Evolutionary conservation across 306 rosid species (phyloP).

Genomic region (Cajanus cajan): DNA sequence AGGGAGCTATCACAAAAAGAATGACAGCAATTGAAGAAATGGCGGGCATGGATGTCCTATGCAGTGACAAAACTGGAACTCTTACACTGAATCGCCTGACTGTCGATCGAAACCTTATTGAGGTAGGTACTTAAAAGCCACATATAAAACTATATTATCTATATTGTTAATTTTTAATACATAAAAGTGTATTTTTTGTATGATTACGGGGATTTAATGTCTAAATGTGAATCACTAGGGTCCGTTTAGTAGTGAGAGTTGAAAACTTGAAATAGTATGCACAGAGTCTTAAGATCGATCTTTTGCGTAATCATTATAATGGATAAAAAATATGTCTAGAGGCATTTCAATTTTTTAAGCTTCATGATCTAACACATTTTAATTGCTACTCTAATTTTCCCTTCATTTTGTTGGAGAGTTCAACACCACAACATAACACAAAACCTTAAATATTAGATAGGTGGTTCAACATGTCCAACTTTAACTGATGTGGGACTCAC

Average conservation of each 20-base stretch:
- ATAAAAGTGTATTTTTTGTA: not conserved
- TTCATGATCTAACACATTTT: not conserved
- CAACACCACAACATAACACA: too few relatives aligned
- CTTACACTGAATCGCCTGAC: constrained; percentile 81
- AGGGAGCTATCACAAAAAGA: constrained; percentile 93
- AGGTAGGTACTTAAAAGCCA: constrained; percentile 55
- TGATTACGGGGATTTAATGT: not conserved
- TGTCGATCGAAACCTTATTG: constrained; percentile 71
- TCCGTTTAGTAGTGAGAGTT: too few relatives aligned
- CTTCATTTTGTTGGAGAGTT: too few relatives aligned
- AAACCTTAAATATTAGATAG: too few relatives aligned
- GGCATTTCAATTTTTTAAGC: not conserved
- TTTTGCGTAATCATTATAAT: too few relatives aligned
- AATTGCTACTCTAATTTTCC: not conserved
- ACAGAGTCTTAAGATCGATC: too few relatives aligned
- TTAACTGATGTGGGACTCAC: too few relatives aligned
- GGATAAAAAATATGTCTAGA: too few relatives aligned
- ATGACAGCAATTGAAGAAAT: constrained; percentile 96
- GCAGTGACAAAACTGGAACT: constrained; percentile 95
- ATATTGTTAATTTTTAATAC: not conserved
- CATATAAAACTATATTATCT: not conserved
- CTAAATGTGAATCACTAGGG: too few relatives aligned
- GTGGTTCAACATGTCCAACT: too few relatives aligned
- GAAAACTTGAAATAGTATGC: too few relatives aligned
- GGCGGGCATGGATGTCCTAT: constrained; percentile 95